These are phyloP conservation scores for Chlorella sp. DNA, from an alignment of 139 green algal species.

Conservation along the genomic window DNA sequence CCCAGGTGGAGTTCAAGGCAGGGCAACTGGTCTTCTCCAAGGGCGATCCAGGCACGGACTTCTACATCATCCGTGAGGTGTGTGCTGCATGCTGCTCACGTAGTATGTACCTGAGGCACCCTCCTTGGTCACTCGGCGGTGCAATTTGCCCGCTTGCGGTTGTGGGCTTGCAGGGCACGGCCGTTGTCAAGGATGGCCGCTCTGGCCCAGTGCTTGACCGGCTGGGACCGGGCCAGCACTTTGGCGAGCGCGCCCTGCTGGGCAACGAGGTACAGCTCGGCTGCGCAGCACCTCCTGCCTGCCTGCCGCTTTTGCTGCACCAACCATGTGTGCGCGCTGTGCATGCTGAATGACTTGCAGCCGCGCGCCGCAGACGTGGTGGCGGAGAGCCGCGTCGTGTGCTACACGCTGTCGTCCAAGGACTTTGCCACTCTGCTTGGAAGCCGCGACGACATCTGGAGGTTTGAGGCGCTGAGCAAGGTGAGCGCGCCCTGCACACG, in stretches of 20 bases:
- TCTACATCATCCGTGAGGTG: conserved; percentile 80
- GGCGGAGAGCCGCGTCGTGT: conserved; percentile 49
- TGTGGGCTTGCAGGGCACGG: conserved; percentile 50
- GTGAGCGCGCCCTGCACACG: background rate
- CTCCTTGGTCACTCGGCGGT: too few relatives aligned
- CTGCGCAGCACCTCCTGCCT: too few relatives aligned
- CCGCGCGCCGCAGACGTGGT: conserved; percentile 32
- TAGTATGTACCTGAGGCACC: too few relatives aligned
- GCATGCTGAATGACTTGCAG: conserved; percentile 9
- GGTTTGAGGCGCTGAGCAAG: conserved; percentile 51
- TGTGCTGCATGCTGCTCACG: too few relatives aligned
- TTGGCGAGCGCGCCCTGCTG: conserved; percentile 77
- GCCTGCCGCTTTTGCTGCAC: too few relatives aligned
- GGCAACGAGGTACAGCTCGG: conserved; percentile 24
- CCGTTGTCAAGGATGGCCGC: conserved; percentile 39
- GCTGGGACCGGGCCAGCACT: conserved; percentile 54
- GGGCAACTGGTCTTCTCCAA: conserved; percentile 49
- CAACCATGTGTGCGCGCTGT: too few relatives aligned
- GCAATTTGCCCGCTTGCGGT: too few relatives aligned
- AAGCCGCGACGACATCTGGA: conserved; percentile 75
- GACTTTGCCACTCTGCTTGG: conserved; percentile 83
- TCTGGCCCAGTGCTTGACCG: conserved; percentile 19
- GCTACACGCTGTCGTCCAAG: conserved; percentile 53
- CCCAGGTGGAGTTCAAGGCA: conserved; percentile 31
- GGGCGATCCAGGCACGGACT: conserved; percentile 61